phyloP scores from a whole-genome alignment of 805 yeast species.

The Lachancea fermentati region DNA sequence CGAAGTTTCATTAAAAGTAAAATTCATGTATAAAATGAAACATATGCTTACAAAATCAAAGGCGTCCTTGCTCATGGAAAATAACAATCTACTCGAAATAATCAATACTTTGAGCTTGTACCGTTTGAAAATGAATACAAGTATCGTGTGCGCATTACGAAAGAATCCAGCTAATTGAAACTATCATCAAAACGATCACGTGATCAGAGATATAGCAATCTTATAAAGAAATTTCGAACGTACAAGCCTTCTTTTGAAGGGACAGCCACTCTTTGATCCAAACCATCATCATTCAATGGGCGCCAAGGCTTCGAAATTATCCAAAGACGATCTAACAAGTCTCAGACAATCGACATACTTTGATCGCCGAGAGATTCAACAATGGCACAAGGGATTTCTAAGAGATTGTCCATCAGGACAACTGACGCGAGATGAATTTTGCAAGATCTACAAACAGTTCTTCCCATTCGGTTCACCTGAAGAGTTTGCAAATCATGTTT shows the following conservation, averaged over 20 bases:
- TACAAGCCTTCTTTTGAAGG: not conserved
- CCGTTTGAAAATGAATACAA: no score
- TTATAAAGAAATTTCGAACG: not conserved
- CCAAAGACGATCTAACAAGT: slow-evolving; percentile 81
- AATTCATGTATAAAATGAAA: no score
- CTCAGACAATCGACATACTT: slow-evolving; percentile 84
- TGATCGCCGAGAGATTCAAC: slow-evolving; percentile 90
- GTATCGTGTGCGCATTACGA: no score
- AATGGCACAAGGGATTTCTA: slow-evolving; percentile 95
- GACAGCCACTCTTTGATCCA: not conserved
- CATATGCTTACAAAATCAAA: no score
- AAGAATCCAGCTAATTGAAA: no score
- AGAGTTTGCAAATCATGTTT: slow-evolving; percentile 82
- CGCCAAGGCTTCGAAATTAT: slow-evolving; percentile 84
- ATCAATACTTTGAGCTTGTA: no score
- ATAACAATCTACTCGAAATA: no score
- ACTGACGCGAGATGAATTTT: slow-evolving; percentile 78
- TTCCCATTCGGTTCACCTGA: slow-evolving; percentile 98
- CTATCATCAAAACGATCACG: no score
- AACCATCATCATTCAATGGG: slow-evolving; percentile 54
- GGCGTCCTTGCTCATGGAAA: no score
- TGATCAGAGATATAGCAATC: not conserved
- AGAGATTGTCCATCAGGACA: slow-evolving; percentile 93
- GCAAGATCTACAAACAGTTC: slow-evolving; percentile 89
- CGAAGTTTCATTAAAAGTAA: no score